phyloP scores from a whole-genome alignment of 345 rosid genomes.

The Turritis glabra region DNA sequence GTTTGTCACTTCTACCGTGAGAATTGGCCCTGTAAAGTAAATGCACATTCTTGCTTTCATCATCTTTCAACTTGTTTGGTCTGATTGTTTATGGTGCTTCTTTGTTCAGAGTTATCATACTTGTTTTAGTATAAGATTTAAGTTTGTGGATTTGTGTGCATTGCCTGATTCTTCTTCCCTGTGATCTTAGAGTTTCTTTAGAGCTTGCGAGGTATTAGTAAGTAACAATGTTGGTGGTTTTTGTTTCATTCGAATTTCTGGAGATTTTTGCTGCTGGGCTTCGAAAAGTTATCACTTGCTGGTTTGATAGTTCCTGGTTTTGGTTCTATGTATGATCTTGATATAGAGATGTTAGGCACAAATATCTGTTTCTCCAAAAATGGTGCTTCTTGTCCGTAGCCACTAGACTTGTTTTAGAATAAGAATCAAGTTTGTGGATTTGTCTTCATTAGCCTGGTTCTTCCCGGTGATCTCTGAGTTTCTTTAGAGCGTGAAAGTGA shows the following conservation, averaged over 20 bases:
- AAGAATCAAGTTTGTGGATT: no score
- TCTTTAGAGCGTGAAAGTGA: no score
- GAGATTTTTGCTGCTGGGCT: not conserved
- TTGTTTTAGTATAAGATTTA: not conserved
- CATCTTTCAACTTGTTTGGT: not conserved
- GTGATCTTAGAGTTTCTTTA: not conserved
- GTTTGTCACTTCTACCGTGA: constrained; percentile 95
- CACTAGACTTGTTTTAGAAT: no score
- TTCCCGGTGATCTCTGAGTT: no score
- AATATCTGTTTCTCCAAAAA: no score
- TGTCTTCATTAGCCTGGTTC: no score
- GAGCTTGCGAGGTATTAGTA: not conserved
- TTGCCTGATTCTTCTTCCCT: not conserved
- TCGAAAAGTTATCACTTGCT: not conserved
- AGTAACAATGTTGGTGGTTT: not conserved
- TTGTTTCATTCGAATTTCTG: no score
- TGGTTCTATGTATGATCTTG: no score
- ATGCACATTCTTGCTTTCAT: not conserved
- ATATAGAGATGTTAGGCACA: no score
- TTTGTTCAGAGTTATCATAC: not conserved
- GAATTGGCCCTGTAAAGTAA: constrained; percentile 97
- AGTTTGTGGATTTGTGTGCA: not conserved
- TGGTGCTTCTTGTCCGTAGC: no score
- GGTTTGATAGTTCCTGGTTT: not conserved
- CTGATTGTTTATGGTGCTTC: not conserved